A percentile compares a stretch with the other conserved stretches of the same genome.
Evolutionary conservation across 176 grass and related monocot species (phyloP).

Genomic region (Bothriochloa decipiens): DNA sequence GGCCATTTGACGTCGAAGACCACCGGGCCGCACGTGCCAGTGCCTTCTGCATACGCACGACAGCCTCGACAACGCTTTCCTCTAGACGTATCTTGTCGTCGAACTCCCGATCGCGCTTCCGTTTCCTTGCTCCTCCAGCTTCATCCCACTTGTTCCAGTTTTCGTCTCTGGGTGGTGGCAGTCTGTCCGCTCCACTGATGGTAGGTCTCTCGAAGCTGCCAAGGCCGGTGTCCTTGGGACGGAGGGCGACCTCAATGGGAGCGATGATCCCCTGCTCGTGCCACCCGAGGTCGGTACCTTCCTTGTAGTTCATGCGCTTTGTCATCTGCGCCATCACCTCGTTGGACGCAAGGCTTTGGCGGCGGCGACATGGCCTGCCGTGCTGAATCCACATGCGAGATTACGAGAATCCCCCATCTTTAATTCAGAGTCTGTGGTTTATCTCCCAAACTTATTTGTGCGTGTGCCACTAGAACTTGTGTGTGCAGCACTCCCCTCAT

Average conservation of each 20-base stretch:
- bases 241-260: slow-evolving; percentile 38
- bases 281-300: slow-evolving; percentile 65
- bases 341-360: slow-evolving; percentile 37
- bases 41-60: slow-evolving; percentile 38
- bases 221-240: slow-evolving; percentile 52
- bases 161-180: background rate
- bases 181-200: background rate
- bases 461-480: too few relatives aligned
- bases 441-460: too few relatives aligned
- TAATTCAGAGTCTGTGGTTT: too few relatives aligned
- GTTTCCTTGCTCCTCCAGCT: slow-evolving; percentile 19
- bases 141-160: slow-evolving; percentile 49
- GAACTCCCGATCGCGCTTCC: background rate
- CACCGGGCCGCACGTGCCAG: slow-evolving; percentile 35
- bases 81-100: slow-evolving; percentile 26
- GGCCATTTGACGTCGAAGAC: slow-evolving; percentile 28
- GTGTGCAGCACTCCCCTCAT: too few relatives aligned
- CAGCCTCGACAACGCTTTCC: slow-evolving; percentile 50
- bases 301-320: slow-evolving; percentile 67
- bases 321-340: slow-evolving; percentile 44
- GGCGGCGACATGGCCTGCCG: background rate
- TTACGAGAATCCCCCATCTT: too few relatives aligned
- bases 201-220: slow-evolving; percentile 43
- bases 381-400: background rate
- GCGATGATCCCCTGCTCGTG: slow-evolving; percentile 66